Base-by-base conservation (phyloP, 768 basidiomycete genomes). In the Kwoniella bestiolae region DNA sequence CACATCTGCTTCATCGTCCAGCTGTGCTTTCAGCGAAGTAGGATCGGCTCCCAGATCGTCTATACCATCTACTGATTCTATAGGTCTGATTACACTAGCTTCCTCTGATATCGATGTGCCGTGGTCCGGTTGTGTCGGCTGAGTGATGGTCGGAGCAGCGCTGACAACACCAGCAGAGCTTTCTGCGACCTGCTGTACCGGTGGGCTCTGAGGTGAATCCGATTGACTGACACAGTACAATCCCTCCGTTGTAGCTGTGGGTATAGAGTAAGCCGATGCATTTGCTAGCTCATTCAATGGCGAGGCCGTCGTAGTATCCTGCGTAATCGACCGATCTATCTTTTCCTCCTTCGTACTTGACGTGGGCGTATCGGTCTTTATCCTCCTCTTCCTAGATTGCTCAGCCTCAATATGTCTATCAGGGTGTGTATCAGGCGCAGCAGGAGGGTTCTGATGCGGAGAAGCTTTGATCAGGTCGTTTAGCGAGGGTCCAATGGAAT, bases 341-440 rank as follows among this genome's bases (percentile, higher is more conserved):
- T 47, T 47, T 12, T 26, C n/a, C 52, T 55, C 31, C 9, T n/a
- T 35, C 11, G 52, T 14, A 4, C 31, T 18, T 21, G 31, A 34
- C 18, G 52, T 14, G 12, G 34, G 34, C 5, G 34, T 6, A 41
- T 11, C 1, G 38, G 11, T 41, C 18, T 41, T 3, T 1, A 38
- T 34, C n/a, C 31, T 55, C 32, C 28, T 12, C 34, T 55, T 55
- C 32, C 52, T 55, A 55, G 52, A 32, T 35, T 55, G 52, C 50
- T 60, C 58, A 14, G 58, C 58, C 35, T 61, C 49, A 26, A 52
- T 26, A 49, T 61, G 49, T 50, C 60, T 45, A 47, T 50, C 60
- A 23, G 60, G 60, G 35, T 61, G 60, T 6, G 60, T 52, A 16
- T 18, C 49, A 38, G 60, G 60, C 8, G 60, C 49, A 31, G 60